phyloP scores from a whole-genome alignment of 2,329 filamentous ascomycete species.

The Gnomoniopsis sp. region DNA sequence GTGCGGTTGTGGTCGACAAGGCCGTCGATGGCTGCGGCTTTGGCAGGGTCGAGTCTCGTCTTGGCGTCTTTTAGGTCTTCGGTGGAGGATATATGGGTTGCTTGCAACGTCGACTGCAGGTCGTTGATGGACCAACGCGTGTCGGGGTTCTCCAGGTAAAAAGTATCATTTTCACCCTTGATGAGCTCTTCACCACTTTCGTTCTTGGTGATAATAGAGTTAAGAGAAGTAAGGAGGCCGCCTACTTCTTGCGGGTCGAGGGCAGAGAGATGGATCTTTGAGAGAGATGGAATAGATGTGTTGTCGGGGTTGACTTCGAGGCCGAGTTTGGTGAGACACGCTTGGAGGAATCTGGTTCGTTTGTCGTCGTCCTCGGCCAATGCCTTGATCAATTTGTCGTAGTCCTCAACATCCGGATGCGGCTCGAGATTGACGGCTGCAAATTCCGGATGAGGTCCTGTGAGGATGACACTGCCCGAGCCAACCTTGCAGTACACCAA shows the following conservation, averaged over 20 bases:
- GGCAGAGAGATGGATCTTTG: conserved; percentile 77
- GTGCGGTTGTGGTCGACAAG: conserved; percentile 73
- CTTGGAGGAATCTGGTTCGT: conserved; percentile 72
- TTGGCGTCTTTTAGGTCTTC: background rate
- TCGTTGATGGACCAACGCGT: conserved; percentile 57
- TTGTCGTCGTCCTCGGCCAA: conserved; percentile 67
- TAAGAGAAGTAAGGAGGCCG: conserved; percentile 63
- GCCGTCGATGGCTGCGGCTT: conserved; percentile 42
- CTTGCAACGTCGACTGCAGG: conserved; percentile 49
- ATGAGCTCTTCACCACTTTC: conserved; percentile 65
- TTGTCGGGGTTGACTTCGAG: conserved; percentile 71
- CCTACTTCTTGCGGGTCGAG: conserved; percentile 61
- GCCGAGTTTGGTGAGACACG: conserved; percentile 75
- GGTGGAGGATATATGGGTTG: conserved; percentile 26
- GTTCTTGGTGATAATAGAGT: conserved; percentile 64
- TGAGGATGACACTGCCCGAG: conserved; percentile 74
- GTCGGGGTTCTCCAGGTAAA: conserved; percentile 68
- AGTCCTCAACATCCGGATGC: conserved; percentile 64
- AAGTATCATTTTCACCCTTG: conserved; percentile 77
- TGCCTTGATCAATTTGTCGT: conserved; percentile 64
- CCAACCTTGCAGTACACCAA: conserved; percentile 81
- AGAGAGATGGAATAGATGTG: conserved; percentile 72
- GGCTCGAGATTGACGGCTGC: conserved; percentile 72
- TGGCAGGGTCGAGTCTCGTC: conserved; percentile 14
- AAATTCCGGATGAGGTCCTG: conserved; percentile 94